Conservation (phyloP, 2,329 filamentous ascomycete genomes). For the Trichoderma koningiopsis region DNA sequence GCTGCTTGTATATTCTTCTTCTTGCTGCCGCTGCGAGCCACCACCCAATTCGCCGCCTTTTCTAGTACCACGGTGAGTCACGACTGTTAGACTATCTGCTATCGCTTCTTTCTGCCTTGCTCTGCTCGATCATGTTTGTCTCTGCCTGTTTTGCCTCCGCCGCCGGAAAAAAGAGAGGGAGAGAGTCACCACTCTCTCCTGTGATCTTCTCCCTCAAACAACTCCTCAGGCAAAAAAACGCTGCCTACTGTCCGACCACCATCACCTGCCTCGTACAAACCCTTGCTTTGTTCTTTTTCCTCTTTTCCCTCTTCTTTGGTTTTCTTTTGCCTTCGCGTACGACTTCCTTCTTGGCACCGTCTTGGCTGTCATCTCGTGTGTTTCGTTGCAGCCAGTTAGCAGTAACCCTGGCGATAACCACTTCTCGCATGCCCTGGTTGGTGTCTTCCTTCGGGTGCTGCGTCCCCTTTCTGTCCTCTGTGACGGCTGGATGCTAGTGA, state of each 20-base stretch:
- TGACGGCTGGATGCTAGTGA: slow-evolving; percentile 11
- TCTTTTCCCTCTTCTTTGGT: too few species aligned
- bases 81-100: slow-evolving; percentile 4
- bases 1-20: slow-evolving; percentile 3
- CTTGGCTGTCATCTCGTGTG: slow-evolving; percentile 20
- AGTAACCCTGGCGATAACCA: slow-evolving; percentile 16
- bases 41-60: background rate
- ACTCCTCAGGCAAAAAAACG: slow-evolving; percentile 6
- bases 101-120: slow-evolving; percentile 5
- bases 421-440: slow-evolving; percentile 16
- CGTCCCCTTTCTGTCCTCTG: slow-evolving; percentile 19
- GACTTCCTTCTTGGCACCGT: slow-evolving; percentile 21
- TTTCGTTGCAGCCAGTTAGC: slow-evolving; percentile 25
- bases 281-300: background rate
- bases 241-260: slow-evolving; percentile 15
- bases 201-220: slow-evolving; percentile 2
- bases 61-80: slow-evolving; percentile 24
- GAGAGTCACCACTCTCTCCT: background rate
- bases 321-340: slow-evolving; percentile 17
- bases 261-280: slow-evolving; percentile 22
- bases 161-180: background rate
- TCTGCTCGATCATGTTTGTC: slow-evolving; percentile 4
- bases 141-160: slow-evolving; percentile 2
- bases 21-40: background rate
- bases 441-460: slow-evolving; percentile 17